Evolutionary conservation across 1,139 yeast species (phyloP).

Genomic region (Candida tetrigidarum): DNA sequence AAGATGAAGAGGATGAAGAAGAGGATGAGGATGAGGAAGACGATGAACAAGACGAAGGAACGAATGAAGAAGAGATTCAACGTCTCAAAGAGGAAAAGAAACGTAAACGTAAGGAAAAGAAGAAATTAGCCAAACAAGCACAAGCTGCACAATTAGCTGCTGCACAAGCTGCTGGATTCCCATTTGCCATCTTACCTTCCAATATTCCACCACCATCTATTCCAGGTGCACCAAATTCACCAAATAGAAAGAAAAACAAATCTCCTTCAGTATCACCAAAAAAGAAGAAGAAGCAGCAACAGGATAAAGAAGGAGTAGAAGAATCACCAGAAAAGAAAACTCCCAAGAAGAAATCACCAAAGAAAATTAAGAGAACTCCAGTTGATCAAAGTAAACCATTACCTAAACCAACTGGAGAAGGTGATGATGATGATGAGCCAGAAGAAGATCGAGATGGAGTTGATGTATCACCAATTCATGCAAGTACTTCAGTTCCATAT

Average conservation of each 20-base stretch:
- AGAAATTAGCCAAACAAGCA: constrained; percentile 23
- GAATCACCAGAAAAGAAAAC: not conserved
- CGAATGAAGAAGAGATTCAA: constrained; percentile 12
- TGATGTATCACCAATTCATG: not conserved
- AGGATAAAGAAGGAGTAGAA: not conserved
- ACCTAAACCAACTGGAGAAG: constrained; percentile 3
- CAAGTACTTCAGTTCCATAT: not conserved
- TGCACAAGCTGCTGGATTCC: constrained; percentile 22
- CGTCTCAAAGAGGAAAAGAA: constrained; percentile 15
- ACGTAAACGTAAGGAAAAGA: constrained; percentile 16
- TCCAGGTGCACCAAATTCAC: constrained; percentile 6
- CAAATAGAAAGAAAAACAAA: constrained; percentile 2
- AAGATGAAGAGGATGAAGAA: constrained; percentile 3
- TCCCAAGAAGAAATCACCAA: constrained; percentile 6
- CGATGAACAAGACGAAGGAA: constrained; percentile 9
- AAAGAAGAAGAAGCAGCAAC: constrained; percentile 6
- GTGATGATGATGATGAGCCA: not conserved
- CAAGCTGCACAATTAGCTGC: constrained; percentile 30
- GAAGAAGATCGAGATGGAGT: not conserved
- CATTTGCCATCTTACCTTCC: constrained; percentile 21
- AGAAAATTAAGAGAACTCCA: constrained; percentile 7
- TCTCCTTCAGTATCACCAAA: constrained; percentile 5
- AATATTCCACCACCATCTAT: constrained; percentile 18
- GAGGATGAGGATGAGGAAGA: constrained; percentile 20
- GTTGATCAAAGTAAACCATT: constrained; percentile 13